Evolutionary conservation across 2,329 filamentous ascomycete species (phyloP).

Genomic region (Alternaria incomplexa): DNA sequence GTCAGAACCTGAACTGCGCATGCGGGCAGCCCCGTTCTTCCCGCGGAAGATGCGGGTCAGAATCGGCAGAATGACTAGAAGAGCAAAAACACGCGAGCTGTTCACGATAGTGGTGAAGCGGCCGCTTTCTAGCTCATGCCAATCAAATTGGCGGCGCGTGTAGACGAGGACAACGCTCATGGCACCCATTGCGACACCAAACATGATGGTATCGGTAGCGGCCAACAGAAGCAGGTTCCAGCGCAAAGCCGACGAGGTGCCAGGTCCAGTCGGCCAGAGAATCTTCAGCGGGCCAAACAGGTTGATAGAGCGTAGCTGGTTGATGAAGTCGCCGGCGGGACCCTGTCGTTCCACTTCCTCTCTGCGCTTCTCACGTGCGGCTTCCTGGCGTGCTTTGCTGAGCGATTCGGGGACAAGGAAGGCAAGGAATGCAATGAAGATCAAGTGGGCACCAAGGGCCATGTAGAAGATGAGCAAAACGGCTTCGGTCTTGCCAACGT

Average conservation of each 20-base stretch:
- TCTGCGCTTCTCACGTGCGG: slow-evolving; percentile 72
- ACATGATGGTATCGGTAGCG: slow-evolving; percentile 78
- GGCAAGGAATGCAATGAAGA: slow-evolving; percentile 75
- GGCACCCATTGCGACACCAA: slow-evolving; percentile 81
- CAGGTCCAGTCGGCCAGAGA: slow-evolving; percentile 73
- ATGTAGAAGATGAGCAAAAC: slow-evolving; percentile 86
- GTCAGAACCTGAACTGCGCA: slow-evolving; percentile 69
- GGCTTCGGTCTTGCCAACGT: slow-evolving; percentile 65
- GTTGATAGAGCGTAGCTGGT: slow-evolving; percentile 60
- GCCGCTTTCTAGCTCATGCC: slow-evolving; percentile 81
- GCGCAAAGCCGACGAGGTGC: slow-evolving; percentile 66
- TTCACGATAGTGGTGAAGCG: slow-evolving; percentile 83
- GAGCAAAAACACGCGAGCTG: slow-evolving; percentile 73
- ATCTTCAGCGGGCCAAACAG: slow-evolving; percentile 79
- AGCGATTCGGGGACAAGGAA: slow-evolving; percentile 85
- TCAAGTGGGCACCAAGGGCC: slow-evolving; percentile 71
- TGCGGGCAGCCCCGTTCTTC: slow-evolving; percentile 49
- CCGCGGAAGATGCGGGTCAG: slow-evolving; percentile 77
- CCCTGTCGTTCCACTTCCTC: slow-evolving; percentile 47
- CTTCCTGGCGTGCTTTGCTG: slow-evolving; percentile 71
- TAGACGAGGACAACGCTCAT: slow-evolving; percentile 86
- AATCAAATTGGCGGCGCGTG: slow-evolving; percentile 77
- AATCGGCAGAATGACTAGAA: slow-evolving; percentile 76
- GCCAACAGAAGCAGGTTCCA: slow-evolving; percentile 84
- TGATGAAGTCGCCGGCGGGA: slow-evolving; percentile 52